Evolutionary conservation across 2,329 filamentous ascomycete genomes (phyloP).

Genomic region (Microdochium trichocladiopsis): DNA sequence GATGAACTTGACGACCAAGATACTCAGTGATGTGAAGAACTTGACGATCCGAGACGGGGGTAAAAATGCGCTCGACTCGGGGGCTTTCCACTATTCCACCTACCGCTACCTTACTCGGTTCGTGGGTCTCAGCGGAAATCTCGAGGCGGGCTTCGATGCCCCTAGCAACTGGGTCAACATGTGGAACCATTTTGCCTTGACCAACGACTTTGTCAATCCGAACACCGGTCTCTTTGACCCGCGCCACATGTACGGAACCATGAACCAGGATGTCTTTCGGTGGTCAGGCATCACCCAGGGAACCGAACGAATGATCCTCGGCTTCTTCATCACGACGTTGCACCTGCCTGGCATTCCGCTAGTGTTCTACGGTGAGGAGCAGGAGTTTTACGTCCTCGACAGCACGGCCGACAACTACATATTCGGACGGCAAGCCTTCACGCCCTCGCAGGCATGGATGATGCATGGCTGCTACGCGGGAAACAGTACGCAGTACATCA

Average conservation of each 20-base stretch:
- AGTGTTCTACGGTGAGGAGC: conserved; percentile 57
- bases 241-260: conserved; percentile 54
- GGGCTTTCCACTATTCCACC: conserved; percentile 57
- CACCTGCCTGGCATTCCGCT: conserved; percentile 54
- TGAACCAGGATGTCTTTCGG: conserved; percentile 59
- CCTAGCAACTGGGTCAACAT: conserved; percentile 41
- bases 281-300: conserved; percentile 54
- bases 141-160: conserved; percentile 44
- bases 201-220: conserved; percentile 49
- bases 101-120: conserved; percentile 57
- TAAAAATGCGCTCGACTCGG: conserved; percentile 47
- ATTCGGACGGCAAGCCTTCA: conserved; percentile 56
- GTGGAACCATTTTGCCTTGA: conserved; percentile 48
- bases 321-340: conserved; percentile 49
- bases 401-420: conserved; percentile 56
- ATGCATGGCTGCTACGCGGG: conserved; percentile 54
- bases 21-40: no score
- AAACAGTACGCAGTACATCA: conserved; percentile 43
- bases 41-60: conserved; percentile 40
- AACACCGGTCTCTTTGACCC: conserved; percentile 54
- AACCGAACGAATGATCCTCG: conserved; percentile 47
- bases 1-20: no score
- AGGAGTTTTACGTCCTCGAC: conserved; percentile 54
- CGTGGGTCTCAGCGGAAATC: conserved; percentile 50
- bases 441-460: conserved; percentile 53